Conservation (phyloP, 305 asterid genomes). For the Rubia peregrina region DNA sequence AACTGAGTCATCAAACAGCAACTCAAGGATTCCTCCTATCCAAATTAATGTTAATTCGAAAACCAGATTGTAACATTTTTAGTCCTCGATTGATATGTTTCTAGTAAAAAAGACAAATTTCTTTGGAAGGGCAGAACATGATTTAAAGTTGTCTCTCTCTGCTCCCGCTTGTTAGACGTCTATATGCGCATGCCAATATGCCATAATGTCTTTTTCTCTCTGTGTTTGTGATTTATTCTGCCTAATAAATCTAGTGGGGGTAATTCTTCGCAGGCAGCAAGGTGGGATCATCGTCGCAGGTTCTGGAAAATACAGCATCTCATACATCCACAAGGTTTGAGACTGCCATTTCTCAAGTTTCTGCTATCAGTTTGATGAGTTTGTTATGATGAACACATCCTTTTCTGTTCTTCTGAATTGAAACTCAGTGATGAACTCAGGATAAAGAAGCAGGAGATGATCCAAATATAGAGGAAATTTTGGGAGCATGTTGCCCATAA, state of each 20-base stretch:
- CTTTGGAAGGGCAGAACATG: neutral
- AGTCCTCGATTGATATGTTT: neutral
- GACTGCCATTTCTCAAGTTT: conserved; percentile 8
- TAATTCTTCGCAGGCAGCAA: conserved; percentile 60
- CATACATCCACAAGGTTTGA: conserved; percentile 75
- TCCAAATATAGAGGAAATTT: conserved; percentile 55
- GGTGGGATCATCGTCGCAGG: conserved; percentile 94
- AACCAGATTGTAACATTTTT: neutral
- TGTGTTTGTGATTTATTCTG: no score
- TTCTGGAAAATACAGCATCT: conserved; percentile 68
- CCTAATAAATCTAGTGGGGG: neutral
- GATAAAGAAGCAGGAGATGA: conserved; percentile 96
- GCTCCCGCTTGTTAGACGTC: neutral
- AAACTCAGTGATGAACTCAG: conserved; percentile 26
- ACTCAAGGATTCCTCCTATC: neutral
- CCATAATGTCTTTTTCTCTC: no score
- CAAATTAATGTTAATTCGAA: neutral
- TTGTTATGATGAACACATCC: neutral
- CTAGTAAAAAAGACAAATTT: neutral
- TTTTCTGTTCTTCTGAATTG: neutral
- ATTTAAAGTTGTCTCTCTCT: neutral
- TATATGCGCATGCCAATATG: neutral
- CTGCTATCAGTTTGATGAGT: neutral
- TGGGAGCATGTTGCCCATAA: conserved; percentile 57
- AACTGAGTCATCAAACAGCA: neutral